Evolutionary conservation across 805 yeast species (phyloP), one percentile per base, ranked within the genome.

Genomic region (Metschnikowia borealis): DNA sequence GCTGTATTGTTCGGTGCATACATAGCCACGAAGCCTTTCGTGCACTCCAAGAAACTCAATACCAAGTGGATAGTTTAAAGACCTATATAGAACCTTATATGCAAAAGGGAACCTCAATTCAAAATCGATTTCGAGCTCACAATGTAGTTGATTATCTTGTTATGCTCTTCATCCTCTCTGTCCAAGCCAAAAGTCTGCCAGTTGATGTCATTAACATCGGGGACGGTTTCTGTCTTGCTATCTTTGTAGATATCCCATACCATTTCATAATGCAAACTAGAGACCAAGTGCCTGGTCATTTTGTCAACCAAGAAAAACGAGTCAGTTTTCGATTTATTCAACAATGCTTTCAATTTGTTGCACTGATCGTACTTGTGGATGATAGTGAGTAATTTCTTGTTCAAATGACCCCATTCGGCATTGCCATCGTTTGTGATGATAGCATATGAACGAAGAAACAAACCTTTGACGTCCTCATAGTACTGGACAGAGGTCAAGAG

Each of bases 21-120:
- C 42, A 54, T 75, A 5, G 59, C 78, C n/a, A 65, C 82, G 31
- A 78, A 75, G 44, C 90, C 91, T 18, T 69, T 80, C 66, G 87
- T 82, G 1, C 66, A 67, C 33, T 66, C 71, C 8, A 85, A 78
- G 56, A 80, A 74, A 55, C 64, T 87, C 48, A 78, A 78, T 53
- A 67, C 69, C 32, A 61, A 66, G 33, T 86, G 91, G 90, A 53
- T 78, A 14, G 69, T 68, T 51, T 54, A 44, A 31, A 11, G 42
- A 11, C 15, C n/a, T 20, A 32, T 23, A 18, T 41, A n/a, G 13
- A 20, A 21, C 18, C 20, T 11, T 6, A 32, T 31, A 29, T 18
- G 26, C 34, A 42, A 37, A 32, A 32, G 45, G 15, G n/a, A 37
- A n/a, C 7, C 29, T 37, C 15, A 44, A 23, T 23, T 23, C 34